A percentile compares a stretch with the other conserved stretches of the same genome.
Conservation (phyloP, 345 rosid species). For the Acer negundo region DNA sequence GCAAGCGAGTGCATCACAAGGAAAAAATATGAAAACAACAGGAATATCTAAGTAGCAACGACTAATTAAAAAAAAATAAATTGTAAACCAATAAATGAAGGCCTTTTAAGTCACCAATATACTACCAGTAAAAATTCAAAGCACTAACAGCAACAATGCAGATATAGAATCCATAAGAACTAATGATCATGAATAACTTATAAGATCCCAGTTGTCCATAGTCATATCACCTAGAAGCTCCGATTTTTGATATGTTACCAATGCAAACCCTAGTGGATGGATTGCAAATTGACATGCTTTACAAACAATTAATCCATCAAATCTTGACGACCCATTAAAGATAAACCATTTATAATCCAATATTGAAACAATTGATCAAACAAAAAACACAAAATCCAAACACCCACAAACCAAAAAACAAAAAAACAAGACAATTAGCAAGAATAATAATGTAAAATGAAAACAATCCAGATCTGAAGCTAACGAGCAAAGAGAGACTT, state of each 20-base stretch:
- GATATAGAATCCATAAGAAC: background rate
- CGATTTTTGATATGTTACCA: background rate
- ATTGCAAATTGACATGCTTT: background rate
- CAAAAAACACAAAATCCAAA: background rate
- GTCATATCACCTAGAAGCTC: background rate
- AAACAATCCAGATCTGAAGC: slow-evolving; percentile 28
- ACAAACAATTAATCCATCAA: background rate
- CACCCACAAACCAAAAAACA: background rate
- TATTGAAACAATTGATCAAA: background rate
- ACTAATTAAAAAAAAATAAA: no score
- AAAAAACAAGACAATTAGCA: background rate
- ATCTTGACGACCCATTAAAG: background rate
- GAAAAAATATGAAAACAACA: background rate
- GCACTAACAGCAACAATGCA: slow-evolving; percentile 1
- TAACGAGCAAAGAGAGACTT: slow-evolving; percentile 36
- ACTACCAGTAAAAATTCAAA: background rate
- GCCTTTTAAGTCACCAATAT: background rate
- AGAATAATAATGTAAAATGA: slow-evolving; percentile 4
- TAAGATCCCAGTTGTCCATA: background rate
- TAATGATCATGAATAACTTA: background rate
- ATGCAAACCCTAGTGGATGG: background rate
- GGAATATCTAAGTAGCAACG: background rate
- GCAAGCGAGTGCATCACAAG: background rate
- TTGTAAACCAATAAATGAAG: background rate
- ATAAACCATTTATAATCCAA: background rate